Conservation (phyloP, 306 rosid genomes). For the Ammopiptanthus mongolicus region DNA sequence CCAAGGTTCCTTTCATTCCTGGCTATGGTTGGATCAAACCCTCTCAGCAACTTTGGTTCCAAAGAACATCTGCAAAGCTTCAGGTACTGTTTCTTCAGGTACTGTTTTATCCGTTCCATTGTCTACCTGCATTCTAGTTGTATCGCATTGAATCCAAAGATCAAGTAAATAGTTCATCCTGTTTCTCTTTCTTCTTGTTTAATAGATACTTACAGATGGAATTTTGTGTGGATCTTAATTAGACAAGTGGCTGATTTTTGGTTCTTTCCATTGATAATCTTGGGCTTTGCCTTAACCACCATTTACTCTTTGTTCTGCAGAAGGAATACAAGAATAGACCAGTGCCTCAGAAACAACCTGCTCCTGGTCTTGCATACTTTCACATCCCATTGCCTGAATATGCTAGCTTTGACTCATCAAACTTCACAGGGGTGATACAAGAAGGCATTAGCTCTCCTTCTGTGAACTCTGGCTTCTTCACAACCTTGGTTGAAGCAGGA, state of each 20-base stretch:
- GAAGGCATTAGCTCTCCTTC: slow-evolving; percentile 68
- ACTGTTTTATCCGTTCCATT: slow-evolving; percentile 7
- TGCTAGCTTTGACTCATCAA: slow-evolving; percentile 54
- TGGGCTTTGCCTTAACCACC: background rate
- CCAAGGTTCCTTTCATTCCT: slow-evolving; percentile 51
- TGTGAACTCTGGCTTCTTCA: slow-evolving; percentile 77
- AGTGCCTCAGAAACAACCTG: slow-evolving; percentile 52
- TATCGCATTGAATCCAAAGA: background rate
- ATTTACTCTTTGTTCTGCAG: slow-evolving; percentile 35
- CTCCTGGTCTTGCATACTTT: slow-evolving; percentile 70
- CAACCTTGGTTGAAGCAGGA: slow-evolving; percentile 65
- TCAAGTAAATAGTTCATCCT: background rate
- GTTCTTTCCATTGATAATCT: background rate
- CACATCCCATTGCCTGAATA: slow-evolving; percentile 84
- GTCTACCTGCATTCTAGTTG: background rate
- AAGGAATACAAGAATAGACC: slow-evolving; percentile 50
- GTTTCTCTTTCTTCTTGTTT: background rate
- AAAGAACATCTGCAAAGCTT: slow-evolving; percentile 54
- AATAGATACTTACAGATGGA: background rate
- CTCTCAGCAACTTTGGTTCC: slow-evolving; percentile 82
- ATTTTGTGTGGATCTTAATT: background rate
- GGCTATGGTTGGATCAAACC: slow-evolving; percentile 86
- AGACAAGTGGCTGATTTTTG: background rate
- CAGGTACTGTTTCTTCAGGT: slow-evolving; percentile 67
- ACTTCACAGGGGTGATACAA: slow-evolving; percentile 62